Evolutionary conservation across 495 filamentous ascomycete genomes (phyloP), one percentile per base, ranked within the genome.

Genomic region (Penicillium psychrofluorescens): DNA sequence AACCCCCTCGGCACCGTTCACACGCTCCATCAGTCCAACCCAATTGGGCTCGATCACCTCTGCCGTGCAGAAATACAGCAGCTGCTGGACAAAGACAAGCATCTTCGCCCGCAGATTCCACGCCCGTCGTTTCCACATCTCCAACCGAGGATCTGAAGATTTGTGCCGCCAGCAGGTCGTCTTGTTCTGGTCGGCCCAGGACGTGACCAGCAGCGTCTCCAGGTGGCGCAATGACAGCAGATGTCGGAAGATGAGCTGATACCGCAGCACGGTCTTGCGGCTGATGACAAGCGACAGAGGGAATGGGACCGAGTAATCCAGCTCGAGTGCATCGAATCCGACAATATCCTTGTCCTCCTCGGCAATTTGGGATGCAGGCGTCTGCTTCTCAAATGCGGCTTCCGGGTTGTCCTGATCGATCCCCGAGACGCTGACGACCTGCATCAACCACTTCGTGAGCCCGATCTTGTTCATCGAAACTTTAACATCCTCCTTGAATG

Each of bases 21-120:
- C 75, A 41, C 86, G 76, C 16, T 82, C 79, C 89, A 96, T 97
- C 40, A 97, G 72, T 31, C 75, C 81, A 45, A 89, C 82, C 92
- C 92, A 98, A 67, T 97, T 98, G 12, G 90, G 92, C 64, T 98
- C 92, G 47, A 98, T 90, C 43, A 98, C 92, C 61, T 98, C 92
- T 0, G 86, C 82, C 0, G 92, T 97, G 60, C 90, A 96, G 53
- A 95, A 98, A 59, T 96, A 98, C 16, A 95, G 72, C 27, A 96
- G 68, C 57, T 98, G 92, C 63, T 98, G 94, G 14, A 97, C 84
- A 56, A 97, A 98, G 10, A 95, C 85, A 10, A 98, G 71, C 92
- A 98, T 98, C 38, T 95, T 79, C 8, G 90, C 86, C 15, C 92
- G 77, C 35, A 98, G 63, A 2, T 86, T 95, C 88, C 89, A 97